Evolutionary conservation across 2,329 filamentous ascomycete species (phyloP), one percentile per base, ranked within the genome.

Genomic region (Decorospora gaudefroyi): DNA sequence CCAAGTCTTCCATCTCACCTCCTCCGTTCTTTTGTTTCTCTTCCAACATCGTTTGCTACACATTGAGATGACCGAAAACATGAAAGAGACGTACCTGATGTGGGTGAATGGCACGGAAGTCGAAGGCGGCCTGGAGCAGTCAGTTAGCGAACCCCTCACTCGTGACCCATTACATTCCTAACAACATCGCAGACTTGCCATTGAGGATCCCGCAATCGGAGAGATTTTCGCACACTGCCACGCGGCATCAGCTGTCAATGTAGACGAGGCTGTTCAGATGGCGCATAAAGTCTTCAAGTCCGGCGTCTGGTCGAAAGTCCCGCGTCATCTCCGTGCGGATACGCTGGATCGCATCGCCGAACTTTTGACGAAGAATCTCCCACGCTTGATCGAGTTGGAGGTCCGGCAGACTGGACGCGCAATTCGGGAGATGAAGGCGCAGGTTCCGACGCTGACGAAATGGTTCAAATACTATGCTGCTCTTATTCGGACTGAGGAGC

Each of bases 391-490:
- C 35, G 66, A 72, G 6, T 74, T 87, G 3, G 86, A 89, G 65
- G 82, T 86, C 6, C 72, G 67, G 22, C 85, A 88, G 65, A 89
- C 85, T 0, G 86, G 86, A 2, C 81, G 85, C 0, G 81, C 81
- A 0, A 73, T 85, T 18, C 81, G 85, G 17, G 86, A 88, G 64
- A 87, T 89, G 83, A 76, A 77, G 34, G 84, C 85, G 1, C 86
- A 88, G 62, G 79, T 86, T 4, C 80, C 82, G 0, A 82, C 80
- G 0, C 74, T 88, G 0, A 77, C 83, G 1, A 80, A 82, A 29
- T 88, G 85, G 85, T 83, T 88, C 69, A 82, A 80, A 47, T 88
- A 88, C 71, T 89, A 85, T 59, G 84, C 84, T 1, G 76, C 83
- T 0, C 62, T 87, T 1, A 76, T 86, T 21, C 79, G 85, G n/a